Conservation (phyloP, 106 monocot species). For the Gastrodia elata region DNA sequence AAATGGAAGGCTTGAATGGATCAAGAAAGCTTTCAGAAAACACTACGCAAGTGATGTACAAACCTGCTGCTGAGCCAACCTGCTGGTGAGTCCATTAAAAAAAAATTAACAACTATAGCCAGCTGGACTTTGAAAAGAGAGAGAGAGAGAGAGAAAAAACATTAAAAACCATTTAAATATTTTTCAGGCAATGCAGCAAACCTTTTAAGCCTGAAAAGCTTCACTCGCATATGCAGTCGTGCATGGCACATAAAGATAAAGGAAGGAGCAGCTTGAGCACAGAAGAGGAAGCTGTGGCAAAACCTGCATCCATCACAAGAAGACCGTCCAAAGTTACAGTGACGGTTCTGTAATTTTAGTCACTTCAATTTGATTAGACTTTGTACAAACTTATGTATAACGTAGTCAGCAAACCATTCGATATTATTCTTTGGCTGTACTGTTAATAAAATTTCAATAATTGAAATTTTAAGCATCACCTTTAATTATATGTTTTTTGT, state of each 20-base stretch:
- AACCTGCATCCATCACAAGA: neutral
- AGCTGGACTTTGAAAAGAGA: neutral
- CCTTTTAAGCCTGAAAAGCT: constrained; percentile 11
- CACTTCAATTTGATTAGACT: too few species aligned
- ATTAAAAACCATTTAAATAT: neutral
- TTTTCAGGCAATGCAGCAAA: constrained; percentile 10
- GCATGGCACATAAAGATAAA: constrained; percentile 1
- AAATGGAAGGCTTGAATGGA: neutral
- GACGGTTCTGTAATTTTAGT: constrained; percentile 1
- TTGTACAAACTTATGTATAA: too few species aligned
- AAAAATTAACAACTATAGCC: neutral
- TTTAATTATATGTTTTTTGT: too few species aligned
- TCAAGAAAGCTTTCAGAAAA: neutral
- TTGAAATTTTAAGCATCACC: too few species aligned
- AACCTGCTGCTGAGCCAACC: neutral
- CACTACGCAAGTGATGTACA: neutral
- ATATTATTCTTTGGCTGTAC: too few species aligned
- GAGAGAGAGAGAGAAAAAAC: neutral
- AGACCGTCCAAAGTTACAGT: constrained; percentile 2
- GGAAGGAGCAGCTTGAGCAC: neutral
- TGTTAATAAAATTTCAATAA: too few species aligned
- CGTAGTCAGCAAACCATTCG: too few species aligned
- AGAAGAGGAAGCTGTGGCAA: neutral
- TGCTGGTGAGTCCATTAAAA: constrained; percentile 8
- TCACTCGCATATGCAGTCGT: constrained; percentile 6